phyloP scores from a whole-genome alignment of 148 eudicot genomes.

The Arbutus unedo region DNA sequence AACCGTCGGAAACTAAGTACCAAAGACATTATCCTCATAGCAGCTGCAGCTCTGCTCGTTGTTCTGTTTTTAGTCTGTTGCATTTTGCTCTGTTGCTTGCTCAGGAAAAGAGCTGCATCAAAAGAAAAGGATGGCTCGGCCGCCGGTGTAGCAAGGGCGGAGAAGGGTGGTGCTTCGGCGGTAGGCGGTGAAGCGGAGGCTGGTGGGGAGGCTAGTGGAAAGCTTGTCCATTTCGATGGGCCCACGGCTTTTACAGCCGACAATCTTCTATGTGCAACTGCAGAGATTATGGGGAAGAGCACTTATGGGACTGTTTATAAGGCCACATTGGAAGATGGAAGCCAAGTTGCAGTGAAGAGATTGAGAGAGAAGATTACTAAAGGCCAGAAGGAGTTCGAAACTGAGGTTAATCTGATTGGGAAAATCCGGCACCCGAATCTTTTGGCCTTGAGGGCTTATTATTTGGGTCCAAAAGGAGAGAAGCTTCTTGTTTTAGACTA shows the following conservation, averaged over 20 bases:
- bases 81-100: slow-evolving; percentile 59
- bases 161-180: slow-evolving; percentile 48
- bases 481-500: slow-evolving; percentile 94
- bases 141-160: slow-evolving; percentile 29
- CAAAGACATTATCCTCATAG: slow-evolving; percentile 71
- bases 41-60: slow-evolving; percentile 59
- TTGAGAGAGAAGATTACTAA: slow-evolving; percentile 73
- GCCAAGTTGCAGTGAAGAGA: slow-evolving; percentile 81
- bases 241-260: slow-evolving; percentile 82
- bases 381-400: slow-evolving; percentile 73
- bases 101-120: slow-evolving; percentile 46
- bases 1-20: slow-evolving; percentile 36
- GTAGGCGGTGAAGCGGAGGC: slow-evolving; percentile 43
- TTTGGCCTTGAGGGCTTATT: slow-evolving; percentile 87
- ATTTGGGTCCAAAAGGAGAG: slow-evolving; percentile 87
- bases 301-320: slow-evolving; percentile 91
- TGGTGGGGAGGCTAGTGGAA: slow-evolving; percentile 68
- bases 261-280: slow-evolving; percentile 82
- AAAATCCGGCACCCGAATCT: slow-evolving; percentile 79
- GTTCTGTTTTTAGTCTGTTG: slow-evolving; percentile 57
- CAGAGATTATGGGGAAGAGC: slow-evolving; percentile 93
- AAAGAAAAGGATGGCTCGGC: slow-evolving; percentile 28
- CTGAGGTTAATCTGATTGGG: slow-evolving; percentile 75
- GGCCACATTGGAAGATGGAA: slow-evolving; percentile 85
- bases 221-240: slow-evolving; percentile 84